Evolutionary conservation across 176 grass and related monocot genomes (phyloP), one percentile per base, ranked within the genome.

Genomic region (Oryza nivara): DNA sequence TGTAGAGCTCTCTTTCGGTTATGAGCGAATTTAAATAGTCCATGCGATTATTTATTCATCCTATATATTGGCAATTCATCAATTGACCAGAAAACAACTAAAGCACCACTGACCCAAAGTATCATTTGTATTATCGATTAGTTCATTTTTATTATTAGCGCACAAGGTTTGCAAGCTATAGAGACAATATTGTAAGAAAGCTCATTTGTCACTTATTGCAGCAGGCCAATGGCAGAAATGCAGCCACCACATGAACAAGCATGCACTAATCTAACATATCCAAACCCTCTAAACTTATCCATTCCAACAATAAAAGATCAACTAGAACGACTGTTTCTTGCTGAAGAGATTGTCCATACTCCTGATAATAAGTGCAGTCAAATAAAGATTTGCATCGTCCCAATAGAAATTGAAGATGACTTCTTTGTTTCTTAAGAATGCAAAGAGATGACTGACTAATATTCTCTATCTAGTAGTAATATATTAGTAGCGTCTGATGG

Each of bases 11-110:
- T 69, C 84, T 83, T 86, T 82, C 61, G 68, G 83, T 70, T 46
- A 58, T 61, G 58, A 47, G 80, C 54, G 51, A 75, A 52, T 66
- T 63, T 82, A 69, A 76, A 65, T 60, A 76, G 84, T 36, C 40
- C 16, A 48, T 70, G 73, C 41, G 28, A 83, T 65, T 73, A 58
- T 23, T 67, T 75, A 66, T 68, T 26, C 35, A 86, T n/a, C 79
- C 79, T 86, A 83, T 54, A 68, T 67, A 51, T 86, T 79, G 74
- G 60, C 80, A 74, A 84, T 69, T 83, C 60, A 83, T 86, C 74
- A 87, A 79, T 74, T 80, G 80, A 80, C 88, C 88, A 83, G 22
- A 75, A 89, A 78, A 68, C 71, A 79, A 74, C 84, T 74, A 86
- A 86, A 90, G 80, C 75, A 79, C 80, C 84, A 87, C 68, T 79